A percentile compares a stretch with the other conserved stretches of the same genome.
phyloP scores from a whole-genome alignment of 495 filamentous ascomycete species.

The Penicillium psychrofluorescens region DNA sequence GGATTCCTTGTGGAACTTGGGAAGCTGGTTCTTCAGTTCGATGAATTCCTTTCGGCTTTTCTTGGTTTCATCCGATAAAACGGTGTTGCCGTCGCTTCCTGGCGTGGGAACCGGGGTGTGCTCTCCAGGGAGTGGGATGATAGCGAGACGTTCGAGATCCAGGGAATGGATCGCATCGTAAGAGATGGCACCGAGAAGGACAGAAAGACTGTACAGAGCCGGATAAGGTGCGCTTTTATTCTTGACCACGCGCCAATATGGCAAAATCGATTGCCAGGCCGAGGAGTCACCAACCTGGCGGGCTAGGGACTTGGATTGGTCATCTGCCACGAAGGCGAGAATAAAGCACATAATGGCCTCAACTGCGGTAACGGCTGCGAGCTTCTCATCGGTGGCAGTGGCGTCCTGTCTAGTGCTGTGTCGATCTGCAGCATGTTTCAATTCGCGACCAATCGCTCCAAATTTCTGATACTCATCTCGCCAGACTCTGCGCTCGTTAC shows the following conservation, averaged over 20 bases:
- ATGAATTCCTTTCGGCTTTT: constrained; percentile 30
- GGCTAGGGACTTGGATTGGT: constrained; percentile 28
- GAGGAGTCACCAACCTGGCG: constrained; percentile 33
- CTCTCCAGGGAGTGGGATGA: constrained; percentile 32
- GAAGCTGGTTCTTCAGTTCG: constrained; percentile 33
- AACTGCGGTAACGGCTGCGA: constrained; percentile 35
- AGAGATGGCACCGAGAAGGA: constrained; percentile 40
- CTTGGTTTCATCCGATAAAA: constrained; percentile 26
- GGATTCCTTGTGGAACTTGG: constrained; percentile 34
- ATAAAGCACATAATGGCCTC: constrained; percentile 45
- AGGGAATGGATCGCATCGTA: constrained; percentile 38
- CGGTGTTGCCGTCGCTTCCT: constrained; percentile 28
- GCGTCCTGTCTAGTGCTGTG: constrained; percentile 24
- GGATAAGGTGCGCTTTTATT: constrained; percentile 30
- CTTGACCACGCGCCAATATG: constrained; percentile 38
- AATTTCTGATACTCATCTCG: constrained; percentile 39
- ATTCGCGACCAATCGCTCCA: constrained; percentile 33
- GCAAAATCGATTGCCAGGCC: constrained; percentile 43
- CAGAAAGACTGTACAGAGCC: constrained; percentile 33
- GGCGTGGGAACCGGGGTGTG: constrained; percentile 31
- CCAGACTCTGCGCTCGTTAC: constrained; percentile 35
- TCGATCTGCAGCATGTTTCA: constrained; percentile 42
- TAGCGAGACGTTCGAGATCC: constrained; percentile 39
- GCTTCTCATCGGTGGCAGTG: constrained; percentile 28
- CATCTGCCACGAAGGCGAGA: constrained; percentile 40